phyloP scores from a whole-genome alignment of 805 yeast species.

The Yamadazyma sp. region DNA sequence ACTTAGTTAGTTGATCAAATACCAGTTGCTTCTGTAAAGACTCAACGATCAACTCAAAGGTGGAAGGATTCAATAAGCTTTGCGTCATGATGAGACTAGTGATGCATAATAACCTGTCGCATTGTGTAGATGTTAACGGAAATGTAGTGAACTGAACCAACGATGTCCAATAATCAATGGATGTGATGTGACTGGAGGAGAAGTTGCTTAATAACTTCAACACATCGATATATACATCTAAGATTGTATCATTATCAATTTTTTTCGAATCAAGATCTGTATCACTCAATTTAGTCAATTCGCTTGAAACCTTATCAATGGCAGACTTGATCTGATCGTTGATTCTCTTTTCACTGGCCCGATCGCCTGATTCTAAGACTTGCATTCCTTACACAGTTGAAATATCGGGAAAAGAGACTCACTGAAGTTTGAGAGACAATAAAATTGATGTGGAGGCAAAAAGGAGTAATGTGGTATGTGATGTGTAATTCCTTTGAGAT shows the following conservation, averaged over 20 bases:
- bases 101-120: slow-evolving; percentile 3
- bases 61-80: slow-evolving; percentile 8
- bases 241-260: slow-evolving; percentile 6
- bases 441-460: no score
- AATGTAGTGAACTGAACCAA: slow-evolving; percentile 5
- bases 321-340: slow-evolving; percentile 5
- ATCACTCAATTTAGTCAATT: slow-evolving; percentile 6
- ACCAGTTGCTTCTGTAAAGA: slow-evolving; percentile 1
- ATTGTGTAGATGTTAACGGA: neutral
- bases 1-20: neutral
- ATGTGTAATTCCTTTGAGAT: no score
- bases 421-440: no score
- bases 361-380: neutral
- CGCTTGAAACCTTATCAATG: slow-evolving; percentile 9
- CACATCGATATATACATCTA: slow-evolving; percentile 11
- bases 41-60: slow-evolving; percentile 3
- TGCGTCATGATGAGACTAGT: slow-evolving; percentile 1
- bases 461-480: no score
- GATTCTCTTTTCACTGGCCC: slow-evolving; percentile 1
- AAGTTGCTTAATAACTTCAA: slow-evolving; percentile 12
- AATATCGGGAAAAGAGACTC: no score
- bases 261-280: neutral
- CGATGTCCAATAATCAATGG: slow-evolving; percentile 7
- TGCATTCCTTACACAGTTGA: no score
- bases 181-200: neutral